phyloP scores from a whole-genome alignment of 208 protist species.

The Tritrichomonas foetus region DNA sequence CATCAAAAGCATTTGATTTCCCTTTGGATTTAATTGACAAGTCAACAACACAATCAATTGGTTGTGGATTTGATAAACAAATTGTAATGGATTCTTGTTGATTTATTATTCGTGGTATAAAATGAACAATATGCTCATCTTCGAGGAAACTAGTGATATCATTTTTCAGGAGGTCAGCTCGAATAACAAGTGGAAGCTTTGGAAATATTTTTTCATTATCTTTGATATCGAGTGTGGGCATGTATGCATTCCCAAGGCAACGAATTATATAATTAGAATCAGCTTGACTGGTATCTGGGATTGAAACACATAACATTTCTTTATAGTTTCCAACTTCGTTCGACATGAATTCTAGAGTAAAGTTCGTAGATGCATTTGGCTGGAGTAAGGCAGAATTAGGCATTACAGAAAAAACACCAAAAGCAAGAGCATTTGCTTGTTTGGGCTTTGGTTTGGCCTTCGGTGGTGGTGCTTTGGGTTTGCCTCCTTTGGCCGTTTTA shows the following conservation, averaged over 20 bases:
- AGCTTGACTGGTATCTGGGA: not conserved
- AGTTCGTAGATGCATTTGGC: not conserved
- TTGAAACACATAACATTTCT: not conserved
- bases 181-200: not conserved
- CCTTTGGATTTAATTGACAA: not conserved
- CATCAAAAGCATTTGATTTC: not conserved
- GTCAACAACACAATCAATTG: not conserved
- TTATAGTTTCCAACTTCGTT: not conserved
- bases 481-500: too few species aligned
- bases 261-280: not conserved
- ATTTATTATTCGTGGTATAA: not conserved
- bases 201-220: not conserved
- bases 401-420: not conserved
- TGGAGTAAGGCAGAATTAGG: not conserved
- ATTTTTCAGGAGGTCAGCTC: not conserved
- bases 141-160: not conserved
- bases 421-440: not conserved
- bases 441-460: not conserved
- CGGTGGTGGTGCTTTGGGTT: not conserved
- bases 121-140: not conserved
- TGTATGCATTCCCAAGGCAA: not conserved
- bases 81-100: not conserved
- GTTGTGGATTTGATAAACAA: not conserved
- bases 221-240: not conserved
- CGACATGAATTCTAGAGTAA: not conserved